Evolutionary conservation across 257 asterid species (phyloP).

Genomic region (Przewalskia tangutica): DNA sequence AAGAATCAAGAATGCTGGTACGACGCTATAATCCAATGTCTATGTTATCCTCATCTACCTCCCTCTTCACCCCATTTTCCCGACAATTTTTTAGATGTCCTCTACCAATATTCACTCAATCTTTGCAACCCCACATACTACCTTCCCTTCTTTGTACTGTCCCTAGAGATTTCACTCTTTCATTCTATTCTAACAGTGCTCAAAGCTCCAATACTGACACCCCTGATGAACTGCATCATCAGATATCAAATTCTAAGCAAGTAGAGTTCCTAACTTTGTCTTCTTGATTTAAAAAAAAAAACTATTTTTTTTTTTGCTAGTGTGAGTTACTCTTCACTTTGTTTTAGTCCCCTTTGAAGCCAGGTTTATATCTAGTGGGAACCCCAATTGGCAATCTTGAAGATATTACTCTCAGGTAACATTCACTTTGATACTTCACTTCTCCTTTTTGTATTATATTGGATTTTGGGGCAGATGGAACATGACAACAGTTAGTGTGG

Average conservation of each 20-base stretch:
- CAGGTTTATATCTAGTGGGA: conserved; percentile 86
- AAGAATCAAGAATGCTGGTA: conserved; percentile 20
- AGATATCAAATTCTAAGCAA: conserved; percentile 32
- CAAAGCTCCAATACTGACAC: conserved; percentile 12
- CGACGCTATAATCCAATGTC: conserved; percentile 23
- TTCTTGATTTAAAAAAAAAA: not conserved
- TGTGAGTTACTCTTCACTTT: not conserved
- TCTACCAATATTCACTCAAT: conserved; percentile 7
- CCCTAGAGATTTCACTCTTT: not conserved
- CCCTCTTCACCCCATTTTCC: conserved; percentile 11
- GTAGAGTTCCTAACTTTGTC: conserved; percentile 11
- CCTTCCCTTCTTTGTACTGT: conserved; percentile 14
- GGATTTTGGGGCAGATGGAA: not conserved
- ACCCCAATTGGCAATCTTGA: conserved; percentile 97
- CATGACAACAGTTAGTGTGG: no score
- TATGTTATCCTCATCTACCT: not conserved
- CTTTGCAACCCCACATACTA: conserved; percentile 4
- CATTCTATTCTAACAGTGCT: conserved; percentile 1
- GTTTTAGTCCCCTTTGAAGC: conserved; percentile 62
- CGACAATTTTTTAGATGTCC: conserved; percentile 14
- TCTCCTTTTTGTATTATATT: not conserved
- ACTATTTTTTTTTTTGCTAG: not conserved
- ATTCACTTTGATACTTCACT: not conserved
- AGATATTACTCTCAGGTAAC: conserved; percentile 76
- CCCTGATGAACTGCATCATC: conserved; percentile 13